Evolutionary conservation across 371 early-diverging fungal species (phyloP).

Genomic region (Nematocida sp.): DNA sequence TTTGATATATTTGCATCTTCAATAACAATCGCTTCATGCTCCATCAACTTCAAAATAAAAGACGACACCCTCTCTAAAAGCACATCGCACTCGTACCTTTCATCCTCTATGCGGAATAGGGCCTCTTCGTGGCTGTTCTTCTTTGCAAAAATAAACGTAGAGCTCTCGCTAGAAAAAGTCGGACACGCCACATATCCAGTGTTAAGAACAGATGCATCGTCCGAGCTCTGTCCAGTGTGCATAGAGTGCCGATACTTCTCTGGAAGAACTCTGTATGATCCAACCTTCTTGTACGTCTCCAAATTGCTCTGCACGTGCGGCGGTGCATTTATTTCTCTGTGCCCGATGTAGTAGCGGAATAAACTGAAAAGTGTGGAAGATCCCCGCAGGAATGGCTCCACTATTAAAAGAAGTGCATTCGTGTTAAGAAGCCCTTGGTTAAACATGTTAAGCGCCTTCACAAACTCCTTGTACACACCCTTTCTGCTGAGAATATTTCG

Average conservation of each 20-base stretch:
- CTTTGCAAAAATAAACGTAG: constrained; percentile 82
- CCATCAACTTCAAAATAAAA: constrained; percentile 82
- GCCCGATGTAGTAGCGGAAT: constrained; percentile 89
- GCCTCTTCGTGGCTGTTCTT: constrained; percentile 90
- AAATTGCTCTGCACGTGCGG: constrained; percentile 37
- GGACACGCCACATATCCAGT: constrained; percentile 89
- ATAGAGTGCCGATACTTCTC: constrained; percentile 66
- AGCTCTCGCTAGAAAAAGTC: constrained; percentile 86
- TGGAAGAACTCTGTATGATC: constrained; percentile 64
- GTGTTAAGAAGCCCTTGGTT: constrained; percentile 85
- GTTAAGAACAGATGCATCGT: constrained; percentile 86
- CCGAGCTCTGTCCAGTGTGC: constrained; percentile 81
- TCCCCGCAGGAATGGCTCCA: constrained; percentile 73
- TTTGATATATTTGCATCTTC: constrained; percentile 27
- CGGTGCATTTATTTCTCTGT: constrained; percentile 72
- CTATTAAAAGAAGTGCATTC: constrained; percentile 75
- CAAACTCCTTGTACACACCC: constrained; percentile 85
- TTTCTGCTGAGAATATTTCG: constrained; percentile 73
- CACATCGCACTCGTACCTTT: constrained; percentile 92
- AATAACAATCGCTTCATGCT: constrained; percentile 73
- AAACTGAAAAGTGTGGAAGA: constrained; percentile 77
- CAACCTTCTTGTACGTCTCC: constrained; percentile 57
- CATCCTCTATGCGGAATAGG: constrained; percentile 90
- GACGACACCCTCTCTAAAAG: constrained; percentile 85
- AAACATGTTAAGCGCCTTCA: constrained; percentile 88